These are phyloP conservation scores for Claviceps capensis DNA, from an alignment of 2,329 filamentous ascomycete species.

Conservation along the genomic window DNA sequence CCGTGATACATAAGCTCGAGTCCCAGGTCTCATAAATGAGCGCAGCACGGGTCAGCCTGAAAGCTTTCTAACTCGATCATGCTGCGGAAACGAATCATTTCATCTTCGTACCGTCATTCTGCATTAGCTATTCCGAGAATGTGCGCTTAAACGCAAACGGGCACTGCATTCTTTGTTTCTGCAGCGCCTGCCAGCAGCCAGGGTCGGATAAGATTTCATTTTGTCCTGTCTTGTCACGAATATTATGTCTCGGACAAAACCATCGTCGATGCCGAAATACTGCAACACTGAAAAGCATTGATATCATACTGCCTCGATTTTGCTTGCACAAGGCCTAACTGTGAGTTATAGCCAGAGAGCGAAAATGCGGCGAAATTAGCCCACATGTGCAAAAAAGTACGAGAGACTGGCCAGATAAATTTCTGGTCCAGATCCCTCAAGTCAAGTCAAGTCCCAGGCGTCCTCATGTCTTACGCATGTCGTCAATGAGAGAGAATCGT, in stretches of 20 bases:
- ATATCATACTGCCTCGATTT: no score
- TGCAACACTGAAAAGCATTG: no score
- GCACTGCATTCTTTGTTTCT: background rate
- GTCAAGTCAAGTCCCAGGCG: no score
- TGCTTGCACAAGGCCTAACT: no score
- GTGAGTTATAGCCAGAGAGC: no score
- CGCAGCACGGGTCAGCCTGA: background rate
- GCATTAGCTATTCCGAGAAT: background rate
- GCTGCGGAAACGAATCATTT: background rate
- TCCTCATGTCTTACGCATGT: background rate
- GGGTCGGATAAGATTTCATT: no score
- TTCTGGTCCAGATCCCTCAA: no score
- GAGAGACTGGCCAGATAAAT: no score
- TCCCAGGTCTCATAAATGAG: background rate
- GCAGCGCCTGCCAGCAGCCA: background rate
- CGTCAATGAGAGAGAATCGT: background rate
- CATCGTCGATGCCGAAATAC: no score
- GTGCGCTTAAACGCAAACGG: background rate
- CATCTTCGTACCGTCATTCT: background rate
- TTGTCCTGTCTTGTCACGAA: background rate
- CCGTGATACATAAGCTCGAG: background rate
- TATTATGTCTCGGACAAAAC: background rate
- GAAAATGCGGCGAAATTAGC: no score
- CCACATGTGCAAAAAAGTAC: no score
- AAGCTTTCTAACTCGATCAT: background rate